phyloP scores from a whole-genome alignment of 106 monocot species.

The Platanthera zijinensis region DNA sequence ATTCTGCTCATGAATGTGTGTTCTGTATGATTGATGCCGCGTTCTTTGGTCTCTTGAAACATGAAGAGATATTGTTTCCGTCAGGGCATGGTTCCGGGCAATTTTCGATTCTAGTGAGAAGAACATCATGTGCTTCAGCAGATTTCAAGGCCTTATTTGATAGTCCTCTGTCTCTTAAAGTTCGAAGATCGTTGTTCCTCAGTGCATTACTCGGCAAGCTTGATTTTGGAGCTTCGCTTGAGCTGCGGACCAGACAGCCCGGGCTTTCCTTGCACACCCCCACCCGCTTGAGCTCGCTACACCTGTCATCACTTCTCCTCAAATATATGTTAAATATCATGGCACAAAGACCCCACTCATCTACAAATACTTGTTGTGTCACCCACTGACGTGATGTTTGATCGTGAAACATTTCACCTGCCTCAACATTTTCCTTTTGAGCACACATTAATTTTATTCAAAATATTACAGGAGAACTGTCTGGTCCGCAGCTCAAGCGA shows the following conservation, averaged over 20 bases:
- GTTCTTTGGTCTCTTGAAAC: not conserved
- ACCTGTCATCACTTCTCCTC: too few species aligned
- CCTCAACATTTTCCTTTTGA: not conserved
- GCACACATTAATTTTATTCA: not conserved
- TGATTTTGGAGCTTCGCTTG: not conserved
- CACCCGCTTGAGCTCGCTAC: too few species aligned
- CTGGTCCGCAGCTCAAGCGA: not conserved
- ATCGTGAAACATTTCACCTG: too few species aligned
- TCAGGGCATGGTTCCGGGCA: not conserved
- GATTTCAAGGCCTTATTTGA: not conserved
- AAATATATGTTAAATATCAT: too few species aligned
- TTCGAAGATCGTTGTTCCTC: not conserved
- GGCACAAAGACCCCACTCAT: too few species aligned
- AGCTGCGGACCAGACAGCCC: not conserved
- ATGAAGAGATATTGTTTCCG: not conserved
- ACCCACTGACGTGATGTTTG: too few species aligned
- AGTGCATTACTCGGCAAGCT: not conserved
- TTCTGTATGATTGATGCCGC: not conserved
- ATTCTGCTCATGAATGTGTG: not conserved
- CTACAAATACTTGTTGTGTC: too few species aligned
- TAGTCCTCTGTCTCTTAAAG: not conserved
- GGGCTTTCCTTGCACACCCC: too few species aligned
- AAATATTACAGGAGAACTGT: constrained; percentile 1
- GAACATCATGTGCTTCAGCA: not conserved
- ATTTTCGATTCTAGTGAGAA: not conserved